Evolutionary conservation across 345 rosid genomes (phyloP).

Genomic region (Aquilaria sinensis): DNA sequence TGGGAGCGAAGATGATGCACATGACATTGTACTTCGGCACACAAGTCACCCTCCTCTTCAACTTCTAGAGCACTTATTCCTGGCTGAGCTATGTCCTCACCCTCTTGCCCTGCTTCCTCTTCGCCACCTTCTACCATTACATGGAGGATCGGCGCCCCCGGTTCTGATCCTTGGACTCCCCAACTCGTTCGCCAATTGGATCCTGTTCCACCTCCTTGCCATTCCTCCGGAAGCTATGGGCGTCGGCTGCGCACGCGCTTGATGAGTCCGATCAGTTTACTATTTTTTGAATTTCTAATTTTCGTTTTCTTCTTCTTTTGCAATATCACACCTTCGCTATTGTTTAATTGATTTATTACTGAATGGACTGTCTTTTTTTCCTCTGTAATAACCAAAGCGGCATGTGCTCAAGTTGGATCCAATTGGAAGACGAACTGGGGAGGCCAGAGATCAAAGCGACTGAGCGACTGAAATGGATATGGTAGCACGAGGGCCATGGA

Average conservation of each 20-base stretch:
- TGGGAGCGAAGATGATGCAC: slow-evolving; percentile 66
- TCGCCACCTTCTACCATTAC: slow-evolving; percentile 59
- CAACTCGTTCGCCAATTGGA: slow-evolving; percentile 7
- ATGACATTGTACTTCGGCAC: slow-evolving; percentile 86
- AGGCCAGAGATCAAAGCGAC: too few species aligned
- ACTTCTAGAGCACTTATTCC: slow-evolving; percentile 61
- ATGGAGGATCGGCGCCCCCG: slow-evolving; percentile 51
- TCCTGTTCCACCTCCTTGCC: slow-evolving; percentile 22
- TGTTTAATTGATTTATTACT: background rate
- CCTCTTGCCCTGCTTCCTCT: slow-evolving; percentile 53
- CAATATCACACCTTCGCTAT: background rate
- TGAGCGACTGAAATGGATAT: too few species aligned
- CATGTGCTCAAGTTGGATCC: too few species aligned
- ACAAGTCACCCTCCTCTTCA: slow-evolving; percentile 60
- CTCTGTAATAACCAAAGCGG: too few species aligned
- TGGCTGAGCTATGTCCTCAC: slow-evolving; percentile 60
- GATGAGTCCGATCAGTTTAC: background rate
- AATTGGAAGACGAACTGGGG: too few species aligned
- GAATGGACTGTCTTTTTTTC: background rate
- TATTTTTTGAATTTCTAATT: background rate
- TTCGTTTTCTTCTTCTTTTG: background rate
- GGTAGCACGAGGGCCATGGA: too few species aligned
- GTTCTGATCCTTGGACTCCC: slow-evolving; percentile 27
- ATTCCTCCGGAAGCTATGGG: slow-evolving; percentile 22
- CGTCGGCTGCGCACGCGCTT: slow-evolving; percentile 63